Evolutionary conservation across 208 protist genomes (phyloP).

Genomic region (Crithidia fasciculata): DNA sequence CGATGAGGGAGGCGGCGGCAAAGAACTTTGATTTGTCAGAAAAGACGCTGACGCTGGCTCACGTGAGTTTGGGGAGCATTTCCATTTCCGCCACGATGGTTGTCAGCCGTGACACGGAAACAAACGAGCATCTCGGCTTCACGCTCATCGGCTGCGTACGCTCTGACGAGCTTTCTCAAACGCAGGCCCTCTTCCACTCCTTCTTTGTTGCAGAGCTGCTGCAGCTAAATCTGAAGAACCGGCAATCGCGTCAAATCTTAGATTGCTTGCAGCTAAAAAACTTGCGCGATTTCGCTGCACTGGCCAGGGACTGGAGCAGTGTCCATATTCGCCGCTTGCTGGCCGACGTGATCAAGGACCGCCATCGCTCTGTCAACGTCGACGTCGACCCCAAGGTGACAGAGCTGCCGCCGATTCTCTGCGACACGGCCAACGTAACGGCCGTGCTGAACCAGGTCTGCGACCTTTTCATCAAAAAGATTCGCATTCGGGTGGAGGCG

Average conservation of each 20-base stretch:
- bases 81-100: conserved; percentile 55
- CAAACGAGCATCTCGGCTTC: conserved; percentile 47
- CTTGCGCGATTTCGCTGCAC: conserved; percentile 48
- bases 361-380: conserved; percentile 49
- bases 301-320: conserved; percentile 49
- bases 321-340: conserved; percentile 57
- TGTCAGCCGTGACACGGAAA: conserved; percentile 37
- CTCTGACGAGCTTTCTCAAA: conserved; percentile 51
- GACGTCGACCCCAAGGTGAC: conserved; percentile 60
- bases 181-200: conserved; percentile 54
- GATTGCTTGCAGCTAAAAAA: conserved; percentile 69
- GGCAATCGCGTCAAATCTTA: conserved; percentile 51
- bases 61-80: conserved; percentile 60
- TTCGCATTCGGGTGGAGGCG: conserved; percentile 62
- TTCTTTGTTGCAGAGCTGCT: conserved; percentile 60
- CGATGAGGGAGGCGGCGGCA: conserved; percentile 56
- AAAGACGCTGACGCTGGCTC: conserved; percentile 49
- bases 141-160: conserved; percentile 62
- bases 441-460: conserved; percentile 44
- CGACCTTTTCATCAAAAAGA: conserved; percentile 56
- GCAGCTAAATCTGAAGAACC: conserved; percentile 41
- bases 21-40: conserved; percentile 55
- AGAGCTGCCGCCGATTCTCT: conserved; percentile 54
- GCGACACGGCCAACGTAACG: conserved; percentile 49
- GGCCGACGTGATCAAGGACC: conserved; percentile 57